Evolutionary conservation across 805 yeast species (phyloP), one percentile per base, ranked within the genome.

Genomic region (Myxozyma vanderwaltii): DNA sequence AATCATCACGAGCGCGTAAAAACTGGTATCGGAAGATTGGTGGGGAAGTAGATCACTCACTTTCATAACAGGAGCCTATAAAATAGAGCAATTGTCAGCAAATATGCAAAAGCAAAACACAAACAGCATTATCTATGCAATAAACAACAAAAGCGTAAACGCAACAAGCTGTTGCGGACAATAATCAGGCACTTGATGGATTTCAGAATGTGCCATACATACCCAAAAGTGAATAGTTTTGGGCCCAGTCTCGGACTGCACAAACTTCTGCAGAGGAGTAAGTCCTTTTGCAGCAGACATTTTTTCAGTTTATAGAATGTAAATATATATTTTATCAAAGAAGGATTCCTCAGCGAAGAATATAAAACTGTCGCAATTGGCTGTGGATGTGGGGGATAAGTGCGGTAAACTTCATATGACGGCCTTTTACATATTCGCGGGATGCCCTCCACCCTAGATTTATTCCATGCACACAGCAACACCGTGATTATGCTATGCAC

Each of bases 171-270:
- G 6, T 6, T 29, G 19, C 10, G 21, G 24, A 12, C 17, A 19
- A 3, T 13, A 3, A 4, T 5, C 4, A 17, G 5, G 19, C 8
- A 45, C 15, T 19, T 15, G 36, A 29, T 19, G 13, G 24, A 7
- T 27, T 23, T 35, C 8, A 15, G 27, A 23, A 19, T 33, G 19
- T 15, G 21, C 12, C 13, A 24, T n/a, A 77, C 82, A 41, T 74
- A 83, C 95, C 99, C 99, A 92, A 76, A 92, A 92, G 72, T 92
- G 99, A 57, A 94, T 91, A n/a, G 99, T 92, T 72, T 77, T 85
- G 41, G 99, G 99, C 33, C 99, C 99, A 19, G 99, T 89, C 72
- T 88, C 95, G 17, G 96, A 86, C 68, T 85, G 82, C 72, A 89
- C 72, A 71, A 86, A 90, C 70, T 88, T 81, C 61, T 81, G 76